phyloP scores from a whole-genome alignment of 148 eudicot genomes.

The Camellia japonica region DNA sequence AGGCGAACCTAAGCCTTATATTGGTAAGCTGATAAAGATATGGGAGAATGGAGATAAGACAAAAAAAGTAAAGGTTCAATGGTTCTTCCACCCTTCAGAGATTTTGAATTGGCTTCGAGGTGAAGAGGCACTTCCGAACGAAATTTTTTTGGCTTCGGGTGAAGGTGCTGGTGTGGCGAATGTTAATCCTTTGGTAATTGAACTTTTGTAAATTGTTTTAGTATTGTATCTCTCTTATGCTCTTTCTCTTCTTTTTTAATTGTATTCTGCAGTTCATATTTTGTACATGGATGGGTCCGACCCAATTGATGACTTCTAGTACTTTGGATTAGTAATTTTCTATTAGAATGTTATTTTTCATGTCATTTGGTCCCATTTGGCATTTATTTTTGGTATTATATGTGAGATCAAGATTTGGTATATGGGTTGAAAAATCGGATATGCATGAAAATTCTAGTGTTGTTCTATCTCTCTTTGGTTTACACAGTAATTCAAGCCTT shows the following conservation, averaged over 20 bases:
- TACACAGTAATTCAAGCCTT: not conserved
- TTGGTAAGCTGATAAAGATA: constrained; percentile 63
- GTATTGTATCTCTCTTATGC: not conserved
- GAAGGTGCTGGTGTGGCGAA: constrained; percentile 57
- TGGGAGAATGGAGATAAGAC: constrained; percentile 41
- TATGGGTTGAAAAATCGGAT: not conserved
- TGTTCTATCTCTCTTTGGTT: not conserved
- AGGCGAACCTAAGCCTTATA: constrained; percentile 47
- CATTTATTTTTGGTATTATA: not conserved
- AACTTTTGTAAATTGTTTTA: not conserved
- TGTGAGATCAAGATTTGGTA: not conserved
- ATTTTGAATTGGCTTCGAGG: constrained; percentile 41
- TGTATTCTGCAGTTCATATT: not conserved
- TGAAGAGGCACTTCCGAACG: constrained; percentile 34
- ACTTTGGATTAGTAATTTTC: not conserved
- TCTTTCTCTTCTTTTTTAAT: not conserved
- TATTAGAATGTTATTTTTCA: not conserved
- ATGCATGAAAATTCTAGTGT: not conserved
- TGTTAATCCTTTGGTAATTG: constrained; percentile 55
- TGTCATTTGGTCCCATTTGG: not conserved
- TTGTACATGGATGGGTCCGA: not conserved
- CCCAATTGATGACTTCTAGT: not conserved
- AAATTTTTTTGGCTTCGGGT: constrained; percentile 67
- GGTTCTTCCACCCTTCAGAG: constrained; percentile 76
- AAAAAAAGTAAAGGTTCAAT: constrained; percentile 56